These are phyloP conservation scores for Euphorbia peplus DNA, from an alignment of 345 rosid genomes.

Conservation along the genomic window DNA sequence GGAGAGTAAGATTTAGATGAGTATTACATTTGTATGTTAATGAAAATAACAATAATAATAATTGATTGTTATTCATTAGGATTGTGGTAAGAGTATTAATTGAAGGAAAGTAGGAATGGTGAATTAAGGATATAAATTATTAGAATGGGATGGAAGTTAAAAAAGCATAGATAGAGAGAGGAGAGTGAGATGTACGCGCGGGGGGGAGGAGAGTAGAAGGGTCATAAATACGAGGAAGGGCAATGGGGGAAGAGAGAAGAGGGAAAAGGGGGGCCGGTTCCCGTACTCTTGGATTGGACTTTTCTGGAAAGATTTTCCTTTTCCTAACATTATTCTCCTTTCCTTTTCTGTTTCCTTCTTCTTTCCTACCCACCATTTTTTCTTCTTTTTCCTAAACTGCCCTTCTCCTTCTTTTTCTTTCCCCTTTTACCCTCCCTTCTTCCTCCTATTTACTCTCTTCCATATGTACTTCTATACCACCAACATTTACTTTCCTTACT, in stretches of 20 bases:
- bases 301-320: constrained; percentile 80
- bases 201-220: not conserved
- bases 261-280: constrained; percentile 53
- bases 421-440: not conserved
- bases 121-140: too few relatives aligned
- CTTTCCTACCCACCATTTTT: not conserved
- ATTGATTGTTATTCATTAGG: too few relatives aligned
- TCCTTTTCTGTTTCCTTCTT: constrained; percentile 60
- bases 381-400: not conserved
- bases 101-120: too few relatives aligned
- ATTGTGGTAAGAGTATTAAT: too few relatives aligned
- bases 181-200: constrained; percentile 25
- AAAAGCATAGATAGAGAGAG: not conserved
- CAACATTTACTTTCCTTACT: too few relatives aligned
- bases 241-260: constrained; percentile 50
- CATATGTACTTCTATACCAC: too few relatives aligned
- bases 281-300: constrained; percentile 95
- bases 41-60: too few relatives aligned
- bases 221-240: constrained; percentile 48
- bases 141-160: too few relatives aligned
- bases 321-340: constrained; percentile 66
- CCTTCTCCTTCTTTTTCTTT: not conserved
- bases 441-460: not conserved
- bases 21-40: too few relatives aligned
- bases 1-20: too few relatives aligned